phyloP scores from a whole-genome alignment of 2,329 filamentous ascomycete genomes.

The Colletotrichum magnum region DNA sequence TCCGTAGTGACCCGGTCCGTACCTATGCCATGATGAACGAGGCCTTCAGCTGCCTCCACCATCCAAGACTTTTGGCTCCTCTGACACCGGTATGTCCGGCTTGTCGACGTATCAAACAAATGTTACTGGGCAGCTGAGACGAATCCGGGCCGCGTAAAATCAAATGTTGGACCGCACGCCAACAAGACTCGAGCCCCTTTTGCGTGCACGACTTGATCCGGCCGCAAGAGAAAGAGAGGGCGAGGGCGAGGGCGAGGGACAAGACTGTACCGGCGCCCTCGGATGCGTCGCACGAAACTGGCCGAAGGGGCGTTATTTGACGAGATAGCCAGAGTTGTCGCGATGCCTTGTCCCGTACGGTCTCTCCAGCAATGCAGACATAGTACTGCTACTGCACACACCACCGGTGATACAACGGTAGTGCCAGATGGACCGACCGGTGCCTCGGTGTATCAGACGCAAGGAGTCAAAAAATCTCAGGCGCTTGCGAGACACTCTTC shows the following conservation, averaged over 20 bases:
- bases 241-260: no score
- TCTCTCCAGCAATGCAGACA: no score
- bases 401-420: slow-evolving; percentile 28
- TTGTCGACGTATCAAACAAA: slow-evolving; percentile 24
- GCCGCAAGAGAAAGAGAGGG: not conserved
- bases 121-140: slow-evolving; percentile 27
- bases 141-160: slow-evolving; percentile 5
- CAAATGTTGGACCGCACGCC: not conserved
- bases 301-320: slow-evolving; percentile 13
- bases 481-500: not conserved
- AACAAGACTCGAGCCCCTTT: not conserved
- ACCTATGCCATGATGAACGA: slow-evolving; percentile 3
- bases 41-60: slow-evolving; percentile 17
- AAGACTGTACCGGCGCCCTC: not conserved
- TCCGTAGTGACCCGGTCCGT: not conserved
- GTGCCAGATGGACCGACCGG: slow-evolving; percentile 34
- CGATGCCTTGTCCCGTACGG: not conserved
- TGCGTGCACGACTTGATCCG: not conserved
- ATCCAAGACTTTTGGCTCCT: slow-evolving; percentile 8
- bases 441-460: slow-evolving; percentile 33
- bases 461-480: not conserved
- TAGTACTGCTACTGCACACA: slow-evolving; percentile 1
- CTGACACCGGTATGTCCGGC: slow-evolving; percentile 30
- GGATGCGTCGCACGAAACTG: slow-evolving; percentile 20
- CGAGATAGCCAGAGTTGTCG: not conserved